phyloP scores from a whole-genome alignment of 495 filamentous ascomycete genomes.

The Ascodesmis nigricans region DNA sequence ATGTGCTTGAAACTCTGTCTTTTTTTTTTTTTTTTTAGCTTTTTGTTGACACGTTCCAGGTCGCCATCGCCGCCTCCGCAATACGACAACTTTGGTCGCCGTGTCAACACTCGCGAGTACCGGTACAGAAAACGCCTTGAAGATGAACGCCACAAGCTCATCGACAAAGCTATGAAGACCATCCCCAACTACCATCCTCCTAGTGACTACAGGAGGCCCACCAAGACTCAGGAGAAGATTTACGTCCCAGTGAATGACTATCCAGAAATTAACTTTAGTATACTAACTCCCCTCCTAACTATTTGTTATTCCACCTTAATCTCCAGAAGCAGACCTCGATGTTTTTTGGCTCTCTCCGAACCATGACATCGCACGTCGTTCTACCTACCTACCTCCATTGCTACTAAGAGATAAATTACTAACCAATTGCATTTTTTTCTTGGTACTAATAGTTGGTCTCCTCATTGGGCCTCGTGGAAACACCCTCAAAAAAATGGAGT shows the following conservation, averaged over 20 bases:
- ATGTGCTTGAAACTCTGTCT: constrained; percentile 3
- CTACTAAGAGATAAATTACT: constrained; percentile 17
- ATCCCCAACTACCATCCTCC: constrained; percentile 23
- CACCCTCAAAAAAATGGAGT: constrained; percentile 67
- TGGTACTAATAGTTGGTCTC: constrained; percentile 56
- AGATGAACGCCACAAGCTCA: constrained; percentile 23
- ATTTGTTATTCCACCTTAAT: constrained; percentile 17
- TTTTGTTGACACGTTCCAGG: constrained; percentile 10
- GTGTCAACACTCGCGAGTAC: constrained; percentile 22
- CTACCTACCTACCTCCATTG: neutral
- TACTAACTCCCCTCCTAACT: constrained; percentile 68
- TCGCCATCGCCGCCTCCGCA: constrained; percentile 21
- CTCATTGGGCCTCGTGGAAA: constrained; percentile 72
- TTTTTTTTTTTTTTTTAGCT: constrained; percentile 1
- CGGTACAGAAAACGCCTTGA: constrained; percentile 23
- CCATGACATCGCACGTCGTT: constrained; percentile 20
- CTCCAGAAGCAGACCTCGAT: constrained; percentile 15
- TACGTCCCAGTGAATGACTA: constrained; percentile 60
- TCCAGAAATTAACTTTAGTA: constrained; percentile 99
- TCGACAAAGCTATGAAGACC: constrained; percentile 20
- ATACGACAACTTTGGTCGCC: constrained; percentile 22
- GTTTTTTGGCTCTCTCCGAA: constrained; percentile 17
- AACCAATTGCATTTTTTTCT: constrained; percentile 19
- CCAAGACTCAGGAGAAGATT: constrained; percentile 23
- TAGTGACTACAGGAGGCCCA: constrained; percentile 21